Evolutionary conservation across 2,329 filamentous ascomycete species (phyloP), one percentile per base, ranked within the genome.

Genomic region (Arthrobotrys pseudoclavata): DNA sequence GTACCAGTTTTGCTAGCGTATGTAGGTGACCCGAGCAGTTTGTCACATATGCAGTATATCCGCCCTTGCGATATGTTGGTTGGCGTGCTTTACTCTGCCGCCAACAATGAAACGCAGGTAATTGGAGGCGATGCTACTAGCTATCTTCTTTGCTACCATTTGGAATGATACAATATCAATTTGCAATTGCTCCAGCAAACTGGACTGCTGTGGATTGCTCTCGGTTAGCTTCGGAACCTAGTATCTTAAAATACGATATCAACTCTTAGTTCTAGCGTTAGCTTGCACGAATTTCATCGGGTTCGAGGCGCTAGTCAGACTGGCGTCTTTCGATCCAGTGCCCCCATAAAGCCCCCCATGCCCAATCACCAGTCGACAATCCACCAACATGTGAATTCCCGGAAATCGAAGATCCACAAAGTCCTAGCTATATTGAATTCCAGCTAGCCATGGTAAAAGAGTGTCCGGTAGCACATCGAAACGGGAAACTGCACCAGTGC

Each of bases 1-100:
- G 60, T 74, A 67, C 69, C 45, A 60, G 52, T 60, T 67, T 45
- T 63, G 55, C 66, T 69, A 52, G 57, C 22, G 60, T 47, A 60
- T 52, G 62, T 61, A 45, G 20, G 52, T 74, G 50, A 37, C 37
- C 62, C 37, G 37, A 74, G 61, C 61, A 74, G 10, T 53, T 53
- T 53, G 52, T 74, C 48, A 61, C 48, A 50, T 52, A 50, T 40
- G 31, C 34, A 20, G 9, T 34, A 26, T 15, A 60, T 10, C 55
- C 55, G 50, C 26, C 69, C 48, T 57, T 60, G 12, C 13, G 31
- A 34, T 26, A 64, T 47, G 20, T 57, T 60, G 64, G 60, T 69
- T 69, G 64, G 64, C 50, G 34, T 60, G 40, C 37, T 34, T 40
- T 12, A 20, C 12, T 37, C 55, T 60, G 61, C 61, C 29, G 45